Evolutionary conservation across 2,329 filamentous ascomycete genomes (phyloP), one percentile per base, ranked within the genome.

Genomic region (Fusarium austroafricanum): DNA sequence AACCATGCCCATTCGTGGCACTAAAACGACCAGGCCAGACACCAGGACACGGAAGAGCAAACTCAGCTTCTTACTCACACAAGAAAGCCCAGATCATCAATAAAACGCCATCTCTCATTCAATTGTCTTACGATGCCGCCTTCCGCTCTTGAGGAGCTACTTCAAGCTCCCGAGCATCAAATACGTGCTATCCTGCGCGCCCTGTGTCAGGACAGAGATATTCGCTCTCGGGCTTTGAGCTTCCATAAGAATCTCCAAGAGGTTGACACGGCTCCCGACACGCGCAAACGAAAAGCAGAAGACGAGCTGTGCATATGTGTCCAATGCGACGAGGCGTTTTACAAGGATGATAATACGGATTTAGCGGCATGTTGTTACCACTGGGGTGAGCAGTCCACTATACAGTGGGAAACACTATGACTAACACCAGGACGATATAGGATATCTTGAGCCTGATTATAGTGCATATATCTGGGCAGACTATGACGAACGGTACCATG

Each of bases 371-470:
- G 70, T 12, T 15, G 7, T 10, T 72, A 72, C 9, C 71, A 72
- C 37, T 52, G 49, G 33, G 68, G 66, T 61, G 10, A 61, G 62
- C n/a, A 12, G 29, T 23, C 4, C 11, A 14, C 4, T 17, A 8
- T 1, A 17, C 26, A 17, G 20, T 1, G 4, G 35, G 5, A 18
- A 11, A 31, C 14, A 31, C 10, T 20, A 14, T 17, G 28, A 20
- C 28, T 52, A 29, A 31, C 28, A 29, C 45, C 12, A 40, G 10
- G 10, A 26, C 2, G 20, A 23, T 6, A 18, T 35, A 74, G 72
- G 68, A 11, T 29, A 57, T 2, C 46, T 74, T 2, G 64, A 72
- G 12, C 18, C 58, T 18, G 57, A 75, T 28, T 15, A 50, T 5
- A 53, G 61, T 1, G 21, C 50, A 6, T 20, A 52, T 3, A 10